These are phyloP conservation scores for Rhodomyrtus tomentosa DNA, from an alignment of 345 rosid genomes.

Conservation along the genomic window DNA sequence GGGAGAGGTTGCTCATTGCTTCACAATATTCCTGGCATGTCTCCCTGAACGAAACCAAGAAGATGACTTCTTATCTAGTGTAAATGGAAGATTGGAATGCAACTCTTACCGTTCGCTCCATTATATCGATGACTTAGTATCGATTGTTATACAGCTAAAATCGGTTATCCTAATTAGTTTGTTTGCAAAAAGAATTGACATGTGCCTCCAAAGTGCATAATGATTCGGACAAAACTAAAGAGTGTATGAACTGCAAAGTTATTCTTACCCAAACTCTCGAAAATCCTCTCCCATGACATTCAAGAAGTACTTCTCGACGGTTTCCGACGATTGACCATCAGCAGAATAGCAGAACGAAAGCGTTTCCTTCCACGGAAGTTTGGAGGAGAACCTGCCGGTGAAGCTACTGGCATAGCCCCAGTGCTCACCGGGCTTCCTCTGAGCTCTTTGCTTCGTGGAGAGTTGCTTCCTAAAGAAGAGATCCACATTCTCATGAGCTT, in stretches of 20 bases:
- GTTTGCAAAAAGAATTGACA: background rate
- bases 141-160: background rate
- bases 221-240: background rate
- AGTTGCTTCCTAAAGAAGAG: constrained; percentile 45
- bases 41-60: constrained; percentile 13
- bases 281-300: constrained; percentile 50
- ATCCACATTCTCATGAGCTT: constrained; percentile 37
- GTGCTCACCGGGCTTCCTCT: constrained; percentile 47
- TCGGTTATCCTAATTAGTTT: background rate
- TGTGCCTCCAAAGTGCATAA: background rate
- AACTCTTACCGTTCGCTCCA: background rate
- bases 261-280: constrained; percentile 46
- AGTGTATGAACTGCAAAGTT: no score
- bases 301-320: constrained; percentile 36
- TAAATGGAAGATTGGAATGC: background rate
- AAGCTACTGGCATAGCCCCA: constrained; percentile 87
- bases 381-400: constrained; percentile 64
- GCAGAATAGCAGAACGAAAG: constrained; percentile 50
- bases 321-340: constrained; percentile 6
- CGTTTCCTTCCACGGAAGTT: constrained; percentile 95
- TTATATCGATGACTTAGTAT: background rate
- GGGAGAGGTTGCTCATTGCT: constrained; percentile 32
- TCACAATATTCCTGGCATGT: constrained; percentile 48
- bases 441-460: constrained; percentile 47
- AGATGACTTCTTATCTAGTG: background rate